Base-by-base conservation (phyloP, 495 filamentous ascomycete genomes). In the Lasiosphaeria hispida region DNA sequence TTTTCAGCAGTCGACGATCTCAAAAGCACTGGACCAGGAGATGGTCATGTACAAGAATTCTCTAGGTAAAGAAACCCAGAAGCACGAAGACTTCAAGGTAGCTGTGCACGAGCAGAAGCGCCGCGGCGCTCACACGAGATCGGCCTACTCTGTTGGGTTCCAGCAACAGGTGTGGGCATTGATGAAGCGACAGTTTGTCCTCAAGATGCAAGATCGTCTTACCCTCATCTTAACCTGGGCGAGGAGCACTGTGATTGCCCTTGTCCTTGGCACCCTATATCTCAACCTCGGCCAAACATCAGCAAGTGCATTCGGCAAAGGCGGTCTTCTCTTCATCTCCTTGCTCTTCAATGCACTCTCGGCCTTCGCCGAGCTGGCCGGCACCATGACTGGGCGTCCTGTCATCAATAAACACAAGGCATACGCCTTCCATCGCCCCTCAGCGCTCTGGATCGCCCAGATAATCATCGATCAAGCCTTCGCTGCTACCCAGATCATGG, bases 161-260 rank as follows among this genome's bases (percentile, higher is more conserved):
- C 82, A 87, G 53, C 74, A 87, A 1, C 91, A 96, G 66, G 77
- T 93, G 7, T 92, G 87, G 88, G 86, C 88, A 6, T 64, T 94
- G 53, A 88, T 90, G 81, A 85, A 90, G 63, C 80, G 90, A 1
- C 91, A 96, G 65, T 93, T 88, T 66, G 74, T 88, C 30, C 83
- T 93, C 60, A 93, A 92, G 72, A 88, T 87, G 81, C 89, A 92
- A 64, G 90, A 96, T 64, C 87, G 86, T 48, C 88, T 92, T 63
- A 81, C 81, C 2, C 74, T 92, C n/a, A 75, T 78, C 10, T 84
- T 92, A 19, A 87, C 84, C 15, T 94, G 89, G 88, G 71, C 87
- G 42, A 87, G 90, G 6, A 85, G 83, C 58, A 86, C 90, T 43
- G 74, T 86, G 40, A 87, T 93, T 63, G 89, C 87, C 10, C 85